A percentile compares a stretch with the other conserved stretches of the same genome.
These are phyloP conservation scores for Penicillium mononematosum DNA, from an alignment of 495 filamentous ascomycete genomes.

Conservation along the genomic window DNA sequence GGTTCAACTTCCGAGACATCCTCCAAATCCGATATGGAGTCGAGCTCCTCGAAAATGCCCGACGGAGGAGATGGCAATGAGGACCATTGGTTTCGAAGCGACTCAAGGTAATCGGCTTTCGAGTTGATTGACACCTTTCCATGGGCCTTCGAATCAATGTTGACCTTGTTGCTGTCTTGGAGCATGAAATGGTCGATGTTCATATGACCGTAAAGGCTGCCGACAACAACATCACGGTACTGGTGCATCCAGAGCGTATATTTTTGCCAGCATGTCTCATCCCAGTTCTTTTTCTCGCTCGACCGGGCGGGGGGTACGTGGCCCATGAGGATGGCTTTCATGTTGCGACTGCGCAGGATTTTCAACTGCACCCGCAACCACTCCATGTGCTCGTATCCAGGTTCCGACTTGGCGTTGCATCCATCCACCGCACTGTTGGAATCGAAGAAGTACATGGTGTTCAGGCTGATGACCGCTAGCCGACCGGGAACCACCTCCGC, in stretches of 20 bases:
- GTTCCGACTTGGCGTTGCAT: constrained; percentile 71
- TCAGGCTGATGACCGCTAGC: constrained; percentile 90
- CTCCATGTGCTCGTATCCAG: constrained; percentile 92
- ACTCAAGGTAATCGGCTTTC: constrained; percentile 73
- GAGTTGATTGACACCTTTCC: constrained; percentile 56
- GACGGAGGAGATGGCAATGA: constrained; percentile 61
- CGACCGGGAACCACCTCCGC: constrained; percentile 85
- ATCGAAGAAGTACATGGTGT: constrained; percentile 94
- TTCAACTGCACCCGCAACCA: constrained; percentile 93
- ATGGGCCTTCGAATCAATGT: constrained; percentile 37
- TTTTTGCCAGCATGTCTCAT: constrained; percentile 96
- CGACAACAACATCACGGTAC: constrained; percentile 85
- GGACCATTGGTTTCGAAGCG: constrained; percentile 75
- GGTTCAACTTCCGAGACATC: constrained; percentile 1
- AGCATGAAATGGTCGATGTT: constrained; percentile 98
- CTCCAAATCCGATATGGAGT: constrained; percentile 15
- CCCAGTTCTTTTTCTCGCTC: constrained; percentile 80
- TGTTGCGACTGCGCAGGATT: constrained; percentile 73
- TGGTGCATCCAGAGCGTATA: constrained; percentile 87
- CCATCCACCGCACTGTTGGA: constrained; percentile 91
- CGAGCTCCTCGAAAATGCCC: constrained; percentile 17
- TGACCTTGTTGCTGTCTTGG: constrained; percentile 77
- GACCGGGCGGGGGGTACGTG: constrained; percentile 91
- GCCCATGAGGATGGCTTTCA: constrained; percentile 93
- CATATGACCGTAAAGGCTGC: constrained; percentile 88